Evolutionary conservation across 352 stramenopile genomes (phyloP).

Genomic region (Phytophthora ramorum): DNA sequence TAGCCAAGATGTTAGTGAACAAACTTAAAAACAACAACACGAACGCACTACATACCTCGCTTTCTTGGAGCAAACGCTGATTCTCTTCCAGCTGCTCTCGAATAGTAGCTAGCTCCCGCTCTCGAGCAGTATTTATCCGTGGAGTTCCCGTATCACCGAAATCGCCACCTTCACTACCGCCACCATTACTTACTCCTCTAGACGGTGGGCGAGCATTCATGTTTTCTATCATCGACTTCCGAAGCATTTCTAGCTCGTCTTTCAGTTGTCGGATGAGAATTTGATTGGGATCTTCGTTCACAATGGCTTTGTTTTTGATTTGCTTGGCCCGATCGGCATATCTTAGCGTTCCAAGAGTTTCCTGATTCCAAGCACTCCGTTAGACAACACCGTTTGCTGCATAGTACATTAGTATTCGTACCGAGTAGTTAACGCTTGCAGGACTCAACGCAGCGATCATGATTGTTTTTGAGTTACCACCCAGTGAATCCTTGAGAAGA

Average conservation of each 20-base stretch:
- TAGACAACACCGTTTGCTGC: background rate
- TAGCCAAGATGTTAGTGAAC: background rate
- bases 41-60: conserved; percentile 49
- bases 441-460: conserved; percentile 92
- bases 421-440: conserved; percentile 88
- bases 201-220: conserved; percentile 59
- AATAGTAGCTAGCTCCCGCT: conserved; percentile 66
- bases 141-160: conserved; percentile 21
- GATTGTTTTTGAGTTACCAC: conserved; percentile 91
- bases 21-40: background rate
- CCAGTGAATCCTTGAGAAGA: conserved; percentile 85
- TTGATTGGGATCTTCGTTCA: conserved; percentile 93
- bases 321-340: conserved; percentile 93
- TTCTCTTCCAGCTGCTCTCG: conserved; percentile 83
- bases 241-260: conserved; percentile 76
- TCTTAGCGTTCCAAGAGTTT: conserved; percentile 91
- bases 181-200: conserved; percentile 34
- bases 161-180: conserved; percentile 23
- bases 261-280: conserved; percentile 87
- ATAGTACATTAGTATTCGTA: conserved; percentile 17
- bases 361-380: conserved; percentile 41
- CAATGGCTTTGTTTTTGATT: conserved; percentile 93
- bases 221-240: conserved; percentile 78
- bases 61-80: conserved; percentile 76
- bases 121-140: conserved; percentile 51